Evolutionary conservation across 495 filamentous ascomycete species (phyloP).

Genomic region (Cercophora scortea): DNA sequence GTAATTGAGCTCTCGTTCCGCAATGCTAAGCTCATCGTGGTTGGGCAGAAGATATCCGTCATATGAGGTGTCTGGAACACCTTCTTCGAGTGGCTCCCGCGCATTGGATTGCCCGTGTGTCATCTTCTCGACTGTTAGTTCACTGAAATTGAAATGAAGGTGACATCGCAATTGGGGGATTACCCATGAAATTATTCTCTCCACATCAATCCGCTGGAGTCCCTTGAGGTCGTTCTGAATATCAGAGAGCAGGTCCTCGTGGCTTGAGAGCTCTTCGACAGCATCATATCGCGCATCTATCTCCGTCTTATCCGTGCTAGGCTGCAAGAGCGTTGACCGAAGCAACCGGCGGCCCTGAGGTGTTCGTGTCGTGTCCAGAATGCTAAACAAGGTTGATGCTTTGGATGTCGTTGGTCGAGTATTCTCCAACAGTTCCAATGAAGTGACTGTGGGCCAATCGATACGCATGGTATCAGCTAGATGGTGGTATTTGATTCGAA

Average conservation of each 20-base stretch:
- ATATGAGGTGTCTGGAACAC: slow-evolving; percentile 8
- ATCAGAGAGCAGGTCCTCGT: slow-evolving; percentile 81
- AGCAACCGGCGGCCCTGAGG: slow-evolving; percentile 82
- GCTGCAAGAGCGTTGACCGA: slow-evolving; percentile 77
- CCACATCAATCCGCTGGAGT: slow-evolving; percentile 16
- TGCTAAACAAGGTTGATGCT: slow-evolving; percentile 67
- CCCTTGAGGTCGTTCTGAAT: slow-evolving; percentile 51
- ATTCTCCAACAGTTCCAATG: slow-evolving; percentile 87
- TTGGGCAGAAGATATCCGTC: slow-evolving; percentile 42
- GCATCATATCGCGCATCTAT: slow-evolving; percentile 67
- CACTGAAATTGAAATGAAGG: too few relatives aligned
- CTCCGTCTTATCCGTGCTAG: slow-evolving; percentile 62
- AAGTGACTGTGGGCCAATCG: slow-evolving; percentile 75
- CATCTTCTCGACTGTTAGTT: neutral
- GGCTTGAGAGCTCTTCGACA: slow-evolving; percentile 71
- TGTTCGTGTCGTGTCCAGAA: slow-evolving; percentile 78
- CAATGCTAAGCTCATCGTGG: slow-evolving; percentile 12
- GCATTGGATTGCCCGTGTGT: neutral
- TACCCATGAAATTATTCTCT: slow-evolving; percentile 13
- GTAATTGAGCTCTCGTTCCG: slow-evolving; percentile 17
- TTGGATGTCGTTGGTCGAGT: slow-evolving; percentile 63
- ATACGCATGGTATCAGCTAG: slow-evolving; percentile 93
- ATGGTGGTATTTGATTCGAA: slow-evolving; percentile 80
- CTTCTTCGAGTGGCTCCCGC: slow-evolving; percentile 5
- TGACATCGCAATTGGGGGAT: neutral